These are phyloP conservation scores for Papilionanthe hybrid DNA, from an alignment of 116 monocot species.

Conservation along the genomic window DNA sequence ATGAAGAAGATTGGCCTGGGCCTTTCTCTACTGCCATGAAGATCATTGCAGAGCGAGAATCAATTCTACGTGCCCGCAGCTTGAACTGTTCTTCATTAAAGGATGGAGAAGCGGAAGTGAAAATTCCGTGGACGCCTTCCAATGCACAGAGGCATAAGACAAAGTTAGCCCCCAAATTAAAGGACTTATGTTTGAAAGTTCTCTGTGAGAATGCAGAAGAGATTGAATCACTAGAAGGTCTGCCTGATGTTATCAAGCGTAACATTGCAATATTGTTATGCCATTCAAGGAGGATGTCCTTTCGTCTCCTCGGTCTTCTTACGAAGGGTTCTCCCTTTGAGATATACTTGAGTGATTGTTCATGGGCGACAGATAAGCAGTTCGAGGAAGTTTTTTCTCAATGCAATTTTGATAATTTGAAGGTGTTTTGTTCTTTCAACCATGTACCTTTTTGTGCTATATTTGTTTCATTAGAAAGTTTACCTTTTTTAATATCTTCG, in stretches of 20 bases:
- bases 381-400: conserved; percentile 35
- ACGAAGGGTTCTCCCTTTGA: conserved; percentile 29
- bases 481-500: too few relatives aligned
- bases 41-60: conserved; percentile 49
- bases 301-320: conserved; percentile 36
- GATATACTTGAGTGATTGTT: conserved; percentile 53
- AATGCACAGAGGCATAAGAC: background rate
- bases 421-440: conserved; percentile 27
- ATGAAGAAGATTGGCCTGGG: conserved; percentile 59
- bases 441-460: background rate
- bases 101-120: conserved; percentile 6
- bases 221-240: conserved; percentile 63
- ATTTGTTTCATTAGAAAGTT: background rate
- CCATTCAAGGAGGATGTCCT: conserved; percentile 54
- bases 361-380: conserved; percentile 56
- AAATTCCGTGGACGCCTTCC: conserved; percentile 56
- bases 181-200: conserved; percentile 38
- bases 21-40: conserved; percentile 72
- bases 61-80: conserved; percentile 19
- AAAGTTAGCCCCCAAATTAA: conserved; percentile 26
- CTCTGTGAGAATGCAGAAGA: conserved; percentile 50
- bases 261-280: conserved; percentile 35
- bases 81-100: conserved; percentile 19
- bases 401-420: conserved; percentile 34
- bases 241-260: conserved; percentile 46